phyloP scores from a whole-genome alignment of 1,139 yeast genomes.

The Debaryomycetaceae sp. region DNA sequence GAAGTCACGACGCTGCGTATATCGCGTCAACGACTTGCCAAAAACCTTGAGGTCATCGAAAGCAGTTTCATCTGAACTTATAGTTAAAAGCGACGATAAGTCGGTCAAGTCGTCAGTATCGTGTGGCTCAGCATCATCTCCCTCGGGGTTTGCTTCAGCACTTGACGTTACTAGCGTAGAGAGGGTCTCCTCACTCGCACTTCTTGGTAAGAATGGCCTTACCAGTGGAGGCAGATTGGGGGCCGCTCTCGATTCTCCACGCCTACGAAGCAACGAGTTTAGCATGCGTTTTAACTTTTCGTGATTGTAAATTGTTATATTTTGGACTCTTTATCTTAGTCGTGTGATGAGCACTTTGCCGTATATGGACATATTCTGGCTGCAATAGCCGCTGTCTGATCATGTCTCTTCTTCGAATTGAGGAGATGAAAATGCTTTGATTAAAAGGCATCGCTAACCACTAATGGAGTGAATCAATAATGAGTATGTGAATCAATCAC shows the following conservation, averaged over 20 bases:
- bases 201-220: constrained; percentile 3
- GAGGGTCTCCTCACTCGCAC: constrained; percentile 12
- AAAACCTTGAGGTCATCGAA: constrained; percentile 20
- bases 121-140: constrained; percentile 5
- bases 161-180: constrained; percentile 11
- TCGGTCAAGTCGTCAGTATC: constrained; percentile 1
- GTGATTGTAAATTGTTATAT: too few species aligned
- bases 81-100: constrained; percentile 17
- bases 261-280: constrained; percentile 1
- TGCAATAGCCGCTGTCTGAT: too few species aligned
- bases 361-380: too few species aligned
- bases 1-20: constrained; percentile 18
- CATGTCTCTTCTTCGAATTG: too few species aligned
- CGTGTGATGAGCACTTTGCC: too few species aligned
- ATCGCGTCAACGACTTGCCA: constrained; percentile 17
- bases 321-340: too few species aligned
- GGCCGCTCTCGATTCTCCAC: constrained; percentile 2
- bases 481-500: too few species aligned
- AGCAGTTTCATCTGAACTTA: constrained; percentile 27
- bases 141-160: too few species aligned
- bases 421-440: too few species aligned
- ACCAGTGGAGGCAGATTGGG: neutral
- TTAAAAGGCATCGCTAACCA: too few species aligned
- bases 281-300: too few species aligned
- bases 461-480: too few species aligned